phyloP scores from a whole-genome alignment of 345 rosid species.

The Viola odorata region DNA sequence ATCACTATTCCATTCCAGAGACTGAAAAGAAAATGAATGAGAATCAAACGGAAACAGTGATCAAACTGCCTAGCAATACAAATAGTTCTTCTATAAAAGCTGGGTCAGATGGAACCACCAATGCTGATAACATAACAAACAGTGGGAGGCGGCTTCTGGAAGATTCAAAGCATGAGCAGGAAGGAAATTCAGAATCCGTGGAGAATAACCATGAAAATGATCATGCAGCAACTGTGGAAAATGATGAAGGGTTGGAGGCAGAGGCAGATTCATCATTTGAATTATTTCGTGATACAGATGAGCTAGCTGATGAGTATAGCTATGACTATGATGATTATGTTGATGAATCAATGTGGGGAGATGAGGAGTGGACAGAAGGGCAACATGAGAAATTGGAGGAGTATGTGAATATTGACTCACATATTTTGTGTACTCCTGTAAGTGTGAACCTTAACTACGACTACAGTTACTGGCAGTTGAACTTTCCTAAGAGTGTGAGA shows the following conservation, averaged over 20 bases:
- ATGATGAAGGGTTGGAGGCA: conserved; percentile 68
- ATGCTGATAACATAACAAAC: conserved; percentile 37
- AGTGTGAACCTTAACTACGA: conserved; percentile 34
- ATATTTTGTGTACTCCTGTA: conserved; percentile 91
- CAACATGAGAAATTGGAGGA: conserved; percentile 84
- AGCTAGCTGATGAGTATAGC: conserved; percentile 78
- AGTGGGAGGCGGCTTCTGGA: conserved; percentile 75
- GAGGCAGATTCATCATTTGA: conserved; percentile 95
- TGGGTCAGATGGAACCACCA: conserved; percentile 27
- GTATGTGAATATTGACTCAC: conserved; percentile 84
- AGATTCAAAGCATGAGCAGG: conserved; percentile 47
- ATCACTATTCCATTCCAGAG: conserved; percentile 32
- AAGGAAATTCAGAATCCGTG: conserved; percentile 43
- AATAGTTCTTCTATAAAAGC: conserved; percentile 7
- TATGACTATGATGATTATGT: conserved; percentile 95
- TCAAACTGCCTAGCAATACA: conserved; percentile 11
- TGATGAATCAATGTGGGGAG: conserved; percentile 90
- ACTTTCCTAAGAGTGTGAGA: conserved; percentile 8
- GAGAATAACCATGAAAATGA: conserved; percentile 32
- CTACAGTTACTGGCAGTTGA: conserved; percentile 1
- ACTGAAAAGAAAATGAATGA: conserved; percentile 32
- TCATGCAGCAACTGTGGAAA: conserved; percentile 70
- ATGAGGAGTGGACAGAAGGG: conserved; percentile 89
- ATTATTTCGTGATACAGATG: conserved; percentile 80
- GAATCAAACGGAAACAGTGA: conserved; percentile 29